phyloP scores from a whole-genome alignment of 1,284 basidiomycete genomes.

The Austropuccinia psidii region DNA sequence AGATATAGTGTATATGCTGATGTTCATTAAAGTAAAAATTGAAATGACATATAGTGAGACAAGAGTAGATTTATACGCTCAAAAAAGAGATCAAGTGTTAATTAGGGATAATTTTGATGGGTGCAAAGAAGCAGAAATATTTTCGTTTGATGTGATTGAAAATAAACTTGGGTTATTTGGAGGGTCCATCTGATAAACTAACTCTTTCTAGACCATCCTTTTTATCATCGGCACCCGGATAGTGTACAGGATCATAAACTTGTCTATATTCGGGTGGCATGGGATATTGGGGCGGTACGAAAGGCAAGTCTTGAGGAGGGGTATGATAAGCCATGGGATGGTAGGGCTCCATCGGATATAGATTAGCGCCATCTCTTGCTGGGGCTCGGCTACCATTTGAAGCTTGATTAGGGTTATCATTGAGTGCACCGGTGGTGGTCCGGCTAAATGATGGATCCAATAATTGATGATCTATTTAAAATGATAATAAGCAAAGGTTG shows the following conservation, averaged over 20 bases:
- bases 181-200: conserved; percentile 29
- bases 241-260: not conserved
- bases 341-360: conserved; percentile 30
- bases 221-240: not conserved
- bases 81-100: no score
- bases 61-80: no score
- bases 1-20: no score
- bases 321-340: conserved; percentile 19
- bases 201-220: conserved; percentile 33
- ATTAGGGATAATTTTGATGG: no score
- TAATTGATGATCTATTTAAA: conserved; percentile 31
- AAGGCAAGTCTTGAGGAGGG: conserved; percentile 20
- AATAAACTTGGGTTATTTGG: conserved; percentile 1
- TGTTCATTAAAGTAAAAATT: no score
- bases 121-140: no score
- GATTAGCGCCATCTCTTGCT: not conserved
- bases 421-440: not conserved
- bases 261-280: conserved; percentile 24
- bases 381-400: conserved; percentile 15
- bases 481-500: not conserved
- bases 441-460: conserved; percentile 30
- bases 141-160: no score
- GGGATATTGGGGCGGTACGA: conserved; percentile 30
- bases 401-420: not conserved
- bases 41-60: no score